These are phyloP conservation scores for Phyllosticta paracitricarpa DNA, from an alignment of 2,329 filamentous ascomycete genomes.

Conservation along the genomic window DNA sequence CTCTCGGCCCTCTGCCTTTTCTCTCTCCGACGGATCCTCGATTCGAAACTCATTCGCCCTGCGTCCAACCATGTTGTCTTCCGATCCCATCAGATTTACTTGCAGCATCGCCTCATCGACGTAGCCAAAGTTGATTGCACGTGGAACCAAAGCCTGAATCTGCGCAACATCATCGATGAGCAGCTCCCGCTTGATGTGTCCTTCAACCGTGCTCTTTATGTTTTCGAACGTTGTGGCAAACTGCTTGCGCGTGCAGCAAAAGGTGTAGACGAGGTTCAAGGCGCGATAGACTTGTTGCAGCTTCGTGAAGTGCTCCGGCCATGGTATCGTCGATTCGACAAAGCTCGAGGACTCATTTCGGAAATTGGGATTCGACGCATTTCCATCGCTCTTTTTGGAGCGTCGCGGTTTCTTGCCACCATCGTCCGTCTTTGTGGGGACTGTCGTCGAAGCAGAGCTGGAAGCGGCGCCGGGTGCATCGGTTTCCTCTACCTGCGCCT, in stretches of 20 bases:
- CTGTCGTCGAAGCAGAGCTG: slow-evolving; percentile 28
- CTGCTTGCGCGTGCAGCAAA: slow-evolving; percentile 87
- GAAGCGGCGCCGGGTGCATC: slow-evolving; percentile 5
- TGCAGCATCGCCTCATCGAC: slow-evolving; percentile 77
- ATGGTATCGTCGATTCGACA: slow-evolving; percentile 48
- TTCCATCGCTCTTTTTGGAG: slow-evolving; percentile 28
- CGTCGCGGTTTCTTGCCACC: slow-evolving; percentile 44
- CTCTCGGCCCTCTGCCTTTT: slow-evolving; percentile 43
- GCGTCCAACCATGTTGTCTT: slow-evolving; percentile 53
- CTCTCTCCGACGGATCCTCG: slow-evolving; percentile 23
- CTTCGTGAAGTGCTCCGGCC: slow-evolving; percentile 65
- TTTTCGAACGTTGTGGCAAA: slow-evolving; percentile 86
- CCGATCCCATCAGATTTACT: slow-evolving; percentile 63
- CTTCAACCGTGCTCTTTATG: slow-evolving; percentile 74
- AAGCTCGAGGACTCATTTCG: slow-evolving; percentile 35
- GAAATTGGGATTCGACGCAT: slow-evolving; percentile 26
- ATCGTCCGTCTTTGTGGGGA: slow-evolving; percentile 49
- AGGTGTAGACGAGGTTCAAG: slow-evolving; percentile 87
- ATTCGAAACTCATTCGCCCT: slow-evolving; percentile 34
- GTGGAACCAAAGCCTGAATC: slow-evolving; percentile 67
- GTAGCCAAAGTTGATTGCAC: slow-evolving; percentile 72
- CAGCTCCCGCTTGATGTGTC: slow-evolving; percentile 63
- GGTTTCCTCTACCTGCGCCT: slow-evolving; percentile 10
- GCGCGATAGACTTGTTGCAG: slow-evolving; percentile 72
- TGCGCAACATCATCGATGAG: slow-evolving; percentile 70